Conservation (phyloP, 257 asterid genomes). For the Jaltomata sinuosa region DNA sequence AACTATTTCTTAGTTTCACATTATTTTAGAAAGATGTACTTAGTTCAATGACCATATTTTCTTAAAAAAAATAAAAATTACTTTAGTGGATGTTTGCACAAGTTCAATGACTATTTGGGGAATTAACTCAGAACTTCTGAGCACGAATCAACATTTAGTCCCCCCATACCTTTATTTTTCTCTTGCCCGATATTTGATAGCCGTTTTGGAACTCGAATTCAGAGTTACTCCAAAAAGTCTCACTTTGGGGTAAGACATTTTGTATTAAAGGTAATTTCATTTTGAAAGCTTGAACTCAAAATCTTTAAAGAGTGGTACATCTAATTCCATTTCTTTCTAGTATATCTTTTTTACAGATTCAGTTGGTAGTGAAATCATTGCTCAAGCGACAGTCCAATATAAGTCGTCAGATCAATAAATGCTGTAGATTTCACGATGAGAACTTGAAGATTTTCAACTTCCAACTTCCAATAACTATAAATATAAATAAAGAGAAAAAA, state of each 20-base stretch:
- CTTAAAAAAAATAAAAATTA: too few relatives aligned
- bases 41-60: too few relatives aligned
- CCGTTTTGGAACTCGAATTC: background rate
- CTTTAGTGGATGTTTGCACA: too few relatives aligned
- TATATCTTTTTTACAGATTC: background rate
- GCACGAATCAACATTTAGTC: background rate
- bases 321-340: background rate
- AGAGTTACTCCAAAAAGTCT: background rate
- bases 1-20: too few relatives aligned
- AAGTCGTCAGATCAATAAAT: background rate
- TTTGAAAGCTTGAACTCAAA: too few relatives aligned
- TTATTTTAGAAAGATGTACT: too few relatives aligned
- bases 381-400: background rate
- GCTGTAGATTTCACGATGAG: background rate
- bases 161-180: too few relatives aligned
- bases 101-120: too few relatives aligned
- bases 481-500: background rate
- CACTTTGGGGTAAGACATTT: background rate
- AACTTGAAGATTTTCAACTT: background rate
- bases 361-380: background rate
- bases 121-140: background rate
- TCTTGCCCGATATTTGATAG: background rate
- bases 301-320: background rate
- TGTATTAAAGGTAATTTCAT: background rate
- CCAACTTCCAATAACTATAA: background rate